phyloP scores from a whole-genome alignment of 2,329 filamentous ascomycete species.

The Penicillium sp. region DNA sequence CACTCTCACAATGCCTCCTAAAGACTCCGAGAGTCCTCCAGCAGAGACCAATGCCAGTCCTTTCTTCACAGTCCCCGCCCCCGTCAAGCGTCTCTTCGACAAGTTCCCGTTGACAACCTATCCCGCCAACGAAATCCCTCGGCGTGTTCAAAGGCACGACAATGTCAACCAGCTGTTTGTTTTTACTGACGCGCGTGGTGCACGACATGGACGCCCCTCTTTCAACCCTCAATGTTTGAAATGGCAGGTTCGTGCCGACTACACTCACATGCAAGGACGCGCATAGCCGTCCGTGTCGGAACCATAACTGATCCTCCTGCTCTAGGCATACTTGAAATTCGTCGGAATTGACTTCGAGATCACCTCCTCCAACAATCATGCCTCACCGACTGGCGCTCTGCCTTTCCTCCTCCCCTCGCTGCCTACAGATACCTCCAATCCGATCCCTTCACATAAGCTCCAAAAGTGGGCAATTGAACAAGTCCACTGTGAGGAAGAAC shows the following conservation, averaged over 20 bases:
- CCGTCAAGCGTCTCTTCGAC: slow-evolving; percentile 80
- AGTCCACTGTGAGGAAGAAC: slow-evolving; percentile 45
- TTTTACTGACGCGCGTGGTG: slow-evolving; percentile 66
- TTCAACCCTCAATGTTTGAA: slow-evolving; percentile 92
- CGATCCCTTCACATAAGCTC: slow-evolving; percentile 63
- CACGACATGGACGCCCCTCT: slow-evolving; percentile 61
- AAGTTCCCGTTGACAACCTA: slow-evolving; percentile 75
- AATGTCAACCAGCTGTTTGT: slow-evolving; percentile 65
- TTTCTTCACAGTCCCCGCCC: slow-evolving; percentile 55
- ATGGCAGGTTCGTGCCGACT: slow-evolving; percentile 69
- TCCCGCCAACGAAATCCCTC: slow-evolving; percentile 69
- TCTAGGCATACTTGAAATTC: slow-evolving; percentile 77
- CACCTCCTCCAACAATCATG: slow-evolving; percentile 80
- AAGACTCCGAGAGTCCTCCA: slow-evolving; percentile 12
- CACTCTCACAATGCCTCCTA: slow-evolving; percentile 25
- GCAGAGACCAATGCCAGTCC: slow-evolving; percentile 23
- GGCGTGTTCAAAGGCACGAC: slow-evolving; percentile 50
- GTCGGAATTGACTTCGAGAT: slow-evolving; percentile 64
- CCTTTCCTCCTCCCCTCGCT: slow-evolving; percentile 72
- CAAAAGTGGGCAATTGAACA: slow-evolving; percentile 63
- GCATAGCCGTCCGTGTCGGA: background rate
- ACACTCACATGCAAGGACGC: background rate
- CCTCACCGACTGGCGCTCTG: slow-evolving; percentile 80
- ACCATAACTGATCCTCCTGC: slow-evolving; percentile 9
- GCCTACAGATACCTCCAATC: slow-evolving; percentile 39